These are phyloP conservation scores for Blastobotrys parvus DNA, from an alignment of 805 yeast genomes.

Conservation along the genomic window DNA sequence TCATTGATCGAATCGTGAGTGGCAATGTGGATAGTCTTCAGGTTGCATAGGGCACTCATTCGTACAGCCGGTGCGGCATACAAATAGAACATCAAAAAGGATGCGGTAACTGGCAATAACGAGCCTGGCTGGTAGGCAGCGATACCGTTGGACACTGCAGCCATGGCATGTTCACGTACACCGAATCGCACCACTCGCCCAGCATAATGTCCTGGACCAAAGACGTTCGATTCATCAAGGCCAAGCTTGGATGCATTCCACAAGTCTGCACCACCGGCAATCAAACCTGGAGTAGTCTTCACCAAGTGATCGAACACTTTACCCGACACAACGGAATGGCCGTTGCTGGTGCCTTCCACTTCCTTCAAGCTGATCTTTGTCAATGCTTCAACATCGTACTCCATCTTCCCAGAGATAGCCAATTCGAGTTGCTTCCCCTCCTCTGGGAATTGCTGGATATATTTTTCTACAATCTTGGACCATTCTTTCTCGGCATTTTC, in stretches of 20 bases:
- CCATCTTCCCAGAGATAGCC: conserved; percentile 26
- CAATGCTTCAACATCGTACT: conserved; percentile 27
- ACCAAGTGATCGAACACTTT: conserved; percentile 26
- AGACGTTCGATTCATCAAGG: conserved; percentile 27
- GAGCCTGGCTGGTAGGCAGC: conserved; percentile 31
- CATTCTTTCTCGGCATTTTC: conserved; percentile 21
- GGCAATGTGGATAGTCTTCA: conserved; percentile 40
- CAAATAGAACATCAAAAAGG: conserved; percentile 30
- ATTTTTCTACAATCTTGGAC: conserved; percentile 20
- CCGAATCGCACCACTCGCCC: conserved; percentile 87
- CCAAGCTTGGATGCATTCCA: conserved; percentile 23
- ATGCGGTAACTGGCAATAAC: conserved; percentile 34
- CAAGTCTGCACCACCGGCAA: conserved; percentile 34
- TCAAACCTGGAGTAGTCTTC: conserved; percentile 21
- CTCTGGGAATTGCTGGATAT: conserved; percentile 24
- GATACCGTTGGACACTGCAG: conserved; percentile 90
- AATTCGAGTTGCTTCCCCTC: conserved; percentile 23
- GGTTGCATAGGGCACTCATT: conserved; percentile 38
- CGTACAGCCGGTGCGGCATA: conserved; percentile 48
- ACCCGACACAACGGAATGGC: conserved; percentile 3
- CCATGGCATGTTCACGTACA: conserved; percentile 98
- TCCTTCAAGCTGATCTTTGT: conserved; percentile 16
- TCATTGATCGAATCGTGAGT: conserved; percentile 48
- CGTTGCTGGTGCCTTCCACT: conserved; percentile 2
- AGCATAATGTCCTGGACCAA: conserved; percentile 13